Base-by-base conservation (phyloP, 2,329 filamentous ascomycete genomes). In the Colletotrichum orbiculare region DNA sequence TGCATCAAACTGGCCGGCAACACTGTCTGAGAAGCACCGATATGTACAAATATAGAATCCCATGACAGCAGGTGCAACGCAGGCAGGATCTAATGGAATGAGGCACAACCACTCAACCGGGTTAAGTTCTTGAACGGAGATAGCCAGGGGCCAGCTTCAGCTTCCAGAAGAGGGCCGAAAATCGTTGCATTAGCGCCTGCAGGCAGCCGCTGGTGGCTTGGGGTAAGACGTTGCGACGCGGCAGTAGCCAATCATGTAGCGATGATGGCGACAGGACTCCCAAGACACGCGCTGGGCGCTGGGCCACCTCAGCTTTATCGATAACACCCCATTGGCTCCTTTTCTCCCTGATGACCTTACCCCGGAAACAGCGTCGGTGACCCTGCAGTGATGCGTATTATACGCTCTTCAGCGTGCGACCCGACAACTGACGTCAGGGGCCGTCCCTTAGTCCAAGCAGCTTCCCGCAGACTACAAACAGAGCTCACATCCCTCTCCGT, bases 21-120 rank as follows among this genome's bases (percentile, higher is more conserved):
- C 1, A 4, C 13, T 13, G 13, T 41, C 6, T 10, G 38, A 41
- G 38, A 68, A 78, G 74, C 59, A 77, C 79, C 63, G 72, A 78
- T 66, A 64, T 78, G 64, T 73, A 69, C 42, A 46, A 46, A 54
- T 58, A 54, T 34, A 57, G 64, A 59, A 46, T 62, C 4, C 25
- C 25, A 25, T 65, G 57, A n/a, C 46, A 62, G 50, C 50, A 25
- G 41, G 48, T 42, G 25, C 42, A 60, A 45, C 38, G 46, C 33
- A 17, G 49, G 10, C 25, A 34, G 11, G 33, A 25, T 49, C 56
- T 45, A 64, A 50, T 38, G 38, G 43, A 45, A 60, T 39, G 62
- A 52, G 34, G 54, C 47, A 53, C 33, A 55, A 61, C 62, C 57
- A 45, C 9, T 60, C 39, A 38, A 33, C 45, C 11, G 57, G 62